Base-by-base conservation (phyloP, 768 basidiomycete species). In the Austroboletus eburneus region DNA sequence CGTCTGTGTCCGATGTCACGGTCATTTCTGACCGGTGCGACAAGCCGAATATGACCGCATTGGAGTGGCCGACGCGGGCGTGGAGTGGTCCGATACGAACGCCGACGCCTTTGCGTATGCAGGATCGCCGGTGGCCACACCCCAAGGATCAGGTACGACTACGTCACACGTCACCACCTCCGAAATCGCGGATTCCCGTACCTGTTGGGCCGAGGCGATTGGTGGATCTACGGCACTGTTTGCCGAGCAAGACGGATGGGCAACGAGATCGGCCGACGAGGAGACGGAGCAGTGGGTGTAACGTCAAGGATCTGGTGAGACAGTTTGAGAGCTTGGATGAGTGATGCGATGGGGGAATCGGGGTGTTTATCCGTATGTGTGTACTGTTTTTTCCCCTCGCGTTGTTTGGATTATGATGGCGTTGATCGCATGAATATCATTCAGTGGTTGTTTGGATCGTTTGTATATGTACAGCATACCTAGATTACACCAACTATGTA, bases 231-330 rank as follows among this genome's bases (percentile, higher is more conserved):
- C 64, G 71, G 20, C 66, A 60, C 33, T 46, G 47, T 18, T 67
- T 65, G 20, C 75, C 78, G 41, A 72, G 69, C 20, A 67, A 74
- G 13, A 27, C 62, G 65, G 3, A 57, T 57, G 16, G 52, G 61
- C 20, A 27, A 6, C 27, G 12, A 27, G 27, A 5, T 27, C 62
- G 69, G 38, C 69, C 69, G 23, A 10, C 42, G 9, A 20, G 40
- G n/a, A 68, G 86, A 47, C 70, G 81, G 57, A 80, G 77, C 48
- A 86, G 87, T 56, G 78, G 77, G 13, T 73, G 75, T 42, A 87
- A 85, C 55, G 87, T 90, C 47, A 86, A 76, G 64, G 86, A 89
- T 42, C 61, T 90, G 44, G 78, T 88, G 42, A 72, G 66, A 60
- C 75, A 70, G 24, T 90, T 81, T 56, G 85, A 89, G 64, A 63